Conservation (phyloP, 2,329 filamentous ascomycete species). For the Fusarium caatingaense region DNA sequence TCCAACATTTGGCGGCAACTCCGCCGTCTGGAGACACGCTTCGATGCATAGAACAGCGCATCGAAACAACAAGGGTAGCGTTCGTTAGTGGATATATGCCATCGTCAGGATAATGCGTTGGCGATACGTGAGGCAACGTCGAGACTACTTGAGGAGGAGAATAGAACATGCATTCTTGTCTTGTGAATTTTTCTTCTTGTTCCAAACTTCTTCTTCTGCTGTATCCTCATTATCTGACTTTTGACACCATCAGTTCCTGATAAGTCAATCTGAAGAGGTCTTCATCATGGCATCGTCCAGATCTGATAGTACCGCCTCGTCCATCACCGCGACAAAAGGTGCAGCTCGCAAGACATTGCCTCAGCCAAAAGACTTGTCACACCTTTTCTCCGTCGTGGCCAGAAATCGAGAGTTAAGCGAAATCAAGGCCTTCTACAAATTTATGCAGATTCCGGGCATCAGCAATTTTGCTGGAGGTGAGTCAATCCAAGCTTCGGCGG, state of each 20-base stretch:
- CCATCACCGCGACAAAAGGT: slow-evolving; percentile 10
- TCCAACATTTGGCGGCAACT: slow-evolving; percentile 18
- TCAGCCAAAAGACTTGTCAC: slow-evolving; percentile 77
- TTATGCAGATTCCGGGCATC: slow-evolving; percentile 75
- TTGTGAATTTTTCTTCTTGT: slow-evolving; percentile 2
- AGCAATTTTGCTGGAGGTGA: slow-evolving; percentile 71
- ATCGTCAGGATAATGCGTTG: slow-evolving; percentile 12
- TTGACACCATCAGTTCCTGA: neutral
- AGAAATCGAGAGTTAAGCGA: slow-evolving; percentile 71
- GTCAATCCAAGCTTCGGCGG: slow-evolving; percentile 45
- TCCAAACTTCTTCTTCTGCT: neutral
- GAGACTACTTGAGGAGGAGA: slow-evolving; percentile 33
- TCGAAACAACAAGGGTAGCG: slow-evolving; percentile 9
- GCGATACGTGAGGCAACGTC: slow-evolving; percentile 11
- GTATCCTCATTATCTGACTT: neutral
- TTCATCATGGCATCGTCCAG: slow-evolving; percentile 39
- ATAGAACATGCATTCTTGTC: slow-evolving; percentile 7
- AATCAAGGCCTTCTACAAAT: slow-evolving; percentile 89
- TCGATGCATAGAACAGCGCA: slow-evolving; percentile 12
- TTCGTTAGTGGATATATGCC: slow-evolving; percentile 13
- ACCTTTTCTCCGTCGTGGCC: slow-evolving; percentile 79
- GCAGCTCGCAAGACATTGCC: slow-evolving; percentile 30
- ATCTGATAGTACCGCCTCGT: slow-evolving; percentile 11
- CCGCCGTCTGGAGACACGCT: slow-evolving; percentile 38
- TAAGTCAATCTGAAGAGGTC: neutral